Evolutionary conservation across 257 asterid species (phyloP).

Genomic region (Sherardia arvensis): DNA sequence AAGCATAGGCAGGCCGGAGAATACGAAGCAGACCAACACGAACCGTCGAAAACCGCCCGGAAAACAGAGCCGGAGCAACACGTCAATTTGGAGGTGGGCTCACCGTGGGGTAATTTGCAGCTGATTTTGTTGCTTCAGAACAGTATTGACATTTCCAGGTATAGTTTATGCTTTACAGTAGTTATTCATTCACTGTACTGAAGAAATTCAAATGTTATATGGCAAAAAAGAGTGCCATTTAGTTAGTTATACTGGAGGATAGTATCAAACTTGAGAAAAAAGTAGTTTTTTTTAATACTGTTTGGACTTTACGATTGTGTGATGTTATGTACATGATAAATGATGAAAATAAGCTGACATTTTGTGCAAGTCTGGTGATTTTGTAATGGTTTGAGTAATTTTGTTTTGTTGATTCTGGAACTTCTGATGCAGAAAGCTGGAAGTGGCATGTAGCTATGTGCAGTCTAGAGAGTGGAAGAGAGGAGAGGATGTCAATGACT

Average conservation of each 20-base stretch:
- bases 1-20: conserved; percentile 32
- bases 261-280: background rate
- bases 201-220: too few species aligned
- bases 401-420: conserved; percentile 10
- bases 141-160: conserved; percentile 37
- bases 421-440: conserved; percentile 60
- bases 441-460: conserved; percentile 53
- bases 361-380: background rate
- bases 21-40: conserved; percentile 14
- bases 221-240: too few species aligned
- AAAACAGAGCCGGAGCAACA: conserved; percentile 1
- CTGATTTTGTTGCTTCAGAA: conserved; percentile 52
- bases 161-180: conserved; percentile 1
- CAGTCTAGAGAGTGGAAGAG: conserved; percentile 22
- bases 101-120: conserved; percentile 65
- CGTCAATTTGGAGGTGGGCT: conserved; percentile 17
- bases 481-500: conserved; percentile 19
- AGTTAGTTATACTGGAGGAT: background rate
- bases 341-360: background rate
- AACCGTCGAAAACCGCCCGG: conserved; percentile 29
- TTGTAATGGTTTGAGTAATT: background rate
- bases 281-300: too few species aligned
- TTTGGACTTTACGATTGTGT: background rate
- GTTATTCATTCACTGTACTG: too few species aligned
- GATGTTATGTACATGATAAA: background rate